Evolutionary conservation across 805 yeast genomes (phyloP).

Genomic region (Maudiozyma bulderi): DNA sequence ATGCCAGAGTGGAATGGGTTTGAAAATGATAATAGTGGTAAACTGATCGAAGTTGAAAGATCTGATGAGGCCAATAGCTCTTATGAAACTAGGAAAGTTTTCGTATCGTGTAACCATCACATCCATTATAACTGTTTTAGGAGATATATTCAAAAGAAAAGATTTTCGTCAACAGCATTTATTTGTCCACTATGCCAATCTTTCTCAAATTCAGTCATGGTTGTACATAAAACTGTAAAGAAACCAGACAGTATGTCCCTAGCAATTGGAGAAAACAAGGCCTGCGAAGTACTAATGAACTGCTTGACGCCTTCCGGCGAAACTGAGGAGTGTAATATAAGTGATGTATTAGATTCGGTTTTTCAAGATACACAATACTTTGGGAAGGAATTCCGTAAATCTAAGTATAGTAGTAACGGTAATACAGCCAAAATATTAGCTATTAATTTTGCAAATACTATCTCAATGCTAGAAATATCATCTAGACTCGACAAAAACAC

Average conservation of each 20-base stretch:
- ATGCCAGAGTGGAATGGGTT: constrained; percentile 25
- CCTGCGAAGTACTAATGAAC: constrained; percentile 7
- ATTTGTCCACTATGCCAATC: constrained; percentile 94
- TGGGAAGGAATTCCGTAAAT: constrained; percentile 12
- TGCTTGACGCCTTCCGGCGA: constrained; percentile 11
- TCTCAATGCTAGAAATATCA: constrained; percentile 50
- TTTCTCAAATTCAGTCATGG: constrained; percentile 31
- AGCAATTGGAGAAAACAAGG: constrained; percentile 4
- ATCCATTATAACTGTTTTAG: constrained; percentile 76
- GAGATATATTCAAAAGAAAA: constrained; percentile 55
- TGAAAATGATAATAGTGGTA: constrained; percentile 16
- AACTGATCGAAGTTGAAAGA: constrained; percentile 14
- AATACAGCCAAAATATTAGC: constrained; percentile 10
- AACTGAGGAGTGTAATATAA: constrained; percentile 9
- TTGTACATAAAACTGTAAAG: constrained; percentile 15
- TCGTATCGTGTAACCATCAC: constrained; percentile 88
- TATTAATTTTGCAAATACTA: constrained; percentile 27
- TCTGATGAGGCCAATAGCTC: background rate
- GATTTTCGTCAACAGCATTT: constrained; percentile 51
- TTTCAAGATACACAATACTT: constrained; percentile 16
- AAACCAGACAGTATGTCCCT: constrained; percentile 4
- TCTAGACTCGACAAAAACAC: constrained; percentile 39
- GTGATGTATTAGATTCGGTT: constrained; percentile 12
- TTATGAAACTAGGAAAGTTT: constrained; percentile 28
- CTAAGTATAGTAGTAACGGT: constrained; percentile 9